Conservation (phyloP, 225 moss, liverwort and hornwort species). For the Asterella californica region DNA sequence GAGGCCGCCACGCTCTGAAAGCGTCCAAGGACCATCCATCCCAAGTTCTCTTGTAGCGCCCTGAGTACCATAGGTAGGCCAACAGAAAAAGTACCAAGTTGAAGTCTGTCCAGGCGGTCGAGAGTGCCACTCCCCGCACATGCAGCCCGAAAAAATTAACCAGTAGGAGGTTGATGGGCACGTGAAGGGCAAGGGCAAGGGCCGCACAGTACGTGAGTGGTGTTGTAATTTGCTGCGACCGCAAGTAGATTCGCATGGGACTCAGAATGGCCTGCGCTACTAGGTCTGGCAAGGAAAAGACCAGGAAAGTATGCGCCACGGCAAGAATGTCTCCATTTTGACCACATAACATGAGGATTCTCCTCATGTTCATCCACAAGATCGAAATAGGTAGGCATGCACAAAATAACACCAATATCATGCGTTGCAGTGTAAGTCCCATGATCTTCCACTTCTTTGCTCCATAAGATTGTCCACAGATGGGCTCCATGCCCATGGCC, state of each 20-base stretch:
- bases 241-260: constrained; percentile 81
- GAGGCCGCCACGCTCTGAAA: constrained; percentile 71
- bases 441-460: constrained; percentile 73
- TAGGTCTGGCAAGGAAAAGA: constrained; percentile 82
- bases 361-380: constrained; percentile 67
- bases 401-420: constrained; percentile 58
- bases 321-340: constrained; percentile 73
- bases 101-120: constrained; percentile 85
- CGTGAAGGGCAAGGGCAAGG: constrained; percentile 61
- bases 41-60: constrained; percentile 75
- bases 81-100: constrained; percentile 77
- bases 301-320: constrained; percentile 76
- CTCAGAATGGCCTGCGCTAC: constrained; percentile 71
- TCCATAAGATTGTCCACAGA: constrained; percentile 90
- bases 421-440: constrained; percentile 81
- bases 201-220: constrained; percentile 82
- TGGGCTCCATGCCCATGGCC: constrained; percentile 92
- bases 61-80: constrained; percentile 56
- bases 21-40: constrained; percentile 54
- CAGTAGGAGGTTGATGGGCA: constrained; percentile 74
- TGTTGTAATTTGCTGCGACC: constrained; percentile 66
- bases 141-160: constrained; percentile 55
- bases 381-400: constrained; percentile 73
- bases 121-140: constrained; percentile 76
- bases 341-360: constrained; percentile 63